These are phyloP conservation scores for Aspergillus incahuasiensis DNA, from an alignment of 495 filamentous ascomycete species.

Conservation along the genomic window DNA sequence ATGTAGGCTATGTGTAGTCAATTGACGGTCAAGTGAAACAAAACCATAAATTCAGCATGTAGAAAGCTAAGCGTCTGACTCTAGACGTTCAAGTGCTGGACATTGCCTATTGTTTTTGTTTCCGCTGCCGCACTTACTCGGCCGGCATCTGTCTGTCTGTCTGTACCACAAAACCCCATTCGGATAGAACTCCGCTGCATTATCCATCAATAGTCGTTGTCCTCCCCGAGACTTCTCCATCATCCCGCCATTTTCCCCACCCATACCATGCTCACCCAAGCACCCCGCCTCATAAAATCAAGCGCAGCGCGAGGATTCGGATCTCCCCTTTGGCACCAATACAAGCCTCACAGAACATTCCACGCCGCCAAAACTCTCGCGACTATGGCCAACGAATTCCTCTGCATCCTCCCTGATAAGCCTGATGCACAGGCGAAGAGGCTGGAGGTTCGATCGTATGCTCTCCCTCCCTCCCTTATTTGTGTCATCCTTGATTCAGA, in stretches of 20 bases:
- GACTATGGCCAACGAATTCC: conserved; percentile 64
- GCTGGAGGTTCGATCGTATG: conserved; percentile 66
- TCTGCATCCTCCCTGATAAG: conserved; percentile 80
- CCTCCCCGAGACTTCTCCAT: background rate
- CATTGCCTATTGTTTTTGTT: no score
- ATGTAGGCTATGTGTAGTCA: conserved; percentile 22
- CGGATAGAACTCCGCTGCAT: conserved; percentile 2
- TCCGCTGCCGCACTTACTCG: no score
- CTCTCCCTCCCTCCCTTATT: background rate
- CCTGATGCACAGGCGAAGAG: conserved; percentile 61
- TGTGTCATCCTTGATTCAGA: background rate
- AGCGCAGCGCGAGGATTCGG: background rate
- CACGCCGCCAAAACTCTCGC: conserved; percentile 6
- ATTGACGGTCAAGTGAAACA: conserved; percentile 15
- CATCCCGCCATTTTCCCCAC: background rate
- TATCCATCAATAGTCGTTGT: background rate
- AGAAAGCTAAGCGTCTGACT: no score
- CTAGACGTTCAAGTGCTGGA: no score
- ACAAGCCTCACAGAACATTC: background rate
- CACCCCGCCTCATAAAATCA: conserved; percentile 9
- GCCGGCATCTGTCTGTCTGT: background rate
- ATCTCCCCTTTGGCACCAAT: background rate
- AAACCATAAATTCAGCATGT: no score
- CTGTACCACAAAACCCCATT: background rate
- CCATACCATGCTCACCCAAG: conserved; percentile 5